Conservation (phyloP, 192 early-diverging fungal genomes). For the Backusella parvicylindrica region DNA sequence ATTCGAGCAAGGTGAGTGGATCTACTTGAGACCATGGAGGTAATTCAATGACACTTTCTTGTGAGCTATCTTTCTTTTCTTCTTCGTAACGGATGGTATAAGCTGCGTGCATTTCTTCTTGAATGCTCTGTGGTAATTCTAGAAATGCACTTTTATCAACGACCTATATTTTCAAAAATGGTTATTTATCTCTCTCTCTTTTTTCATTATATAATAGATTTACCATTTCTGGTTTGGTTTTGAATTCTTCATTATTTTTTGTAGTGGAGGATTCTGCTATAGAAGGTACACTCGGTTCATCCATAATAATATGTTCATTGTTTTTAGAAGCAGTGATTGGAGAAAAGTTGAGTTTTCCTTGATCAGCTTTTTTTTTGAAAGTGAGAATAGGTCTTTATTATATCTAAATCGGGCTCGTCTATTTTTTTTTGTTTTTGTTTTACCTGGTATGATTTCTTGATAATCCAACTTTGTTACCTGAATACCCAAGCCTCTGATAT, state of each 20-base stretch:
- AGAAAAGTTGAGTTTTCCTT: background rate
- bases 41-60: slow-evolving; percentile 14
- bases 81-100: background rate
- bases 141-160: background rate
- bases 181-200: background rate
- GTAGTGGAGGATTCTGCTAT: background rate
- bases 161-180: background rate
- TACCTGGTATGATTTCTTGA: background rate
- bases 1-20: slow-evolving; percentile 31
- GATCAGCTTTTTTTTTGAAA: background rate
- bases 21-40: slow-evolving; percentile 50
- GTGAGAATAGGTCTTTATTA: background rate
- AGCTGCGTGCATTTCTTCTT: slow-evolving; percentile 30
- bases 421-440: too few relatives aligned
- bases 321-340: background rate
- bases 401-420: too few relatives aligned
- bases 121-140: slow-evolving; percentile 25
- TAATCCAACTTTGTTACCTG: slow-evolving; percentile 45
- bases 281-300: background rate
- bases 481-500: slow-evolving; percentile 54
- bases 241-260: background rate
- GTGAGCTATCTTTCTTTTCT: slow-evolving; percentile 19
- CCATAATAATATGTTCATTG: background rate
- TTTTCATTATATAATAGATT: too few relatives aligned
- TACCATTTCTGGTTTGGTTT: slow-evolving; percentile 9